Percentiles rank a stretch among this genome's conserved stretches.
Conservation (phyloP, 2,329 filamentous ascomycete species). For the Ophiosphaerella narmari region DNA sequence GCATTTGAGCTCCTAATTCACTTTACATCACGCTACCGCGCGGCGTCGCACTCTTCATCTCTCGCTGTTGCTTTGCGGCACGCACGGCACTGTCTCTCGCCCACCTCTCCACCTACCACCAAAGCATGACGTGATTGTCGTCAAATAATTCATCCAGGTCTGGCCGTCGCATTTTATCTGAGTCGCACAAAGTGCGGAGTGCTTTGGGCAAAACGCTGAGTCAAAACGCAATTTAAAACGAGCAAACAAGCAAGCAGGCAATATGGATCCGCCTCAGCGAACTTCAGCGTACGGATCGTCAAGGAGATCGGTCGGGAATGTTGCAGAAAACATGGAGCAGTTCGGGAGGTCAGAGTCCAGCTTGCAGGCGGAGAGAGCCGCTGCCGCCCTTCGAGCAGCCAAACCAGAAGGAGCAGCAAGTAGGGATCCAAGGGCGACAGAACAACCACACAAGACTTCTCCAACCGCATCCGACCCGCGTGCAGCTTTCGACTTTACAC, state of each 20-base stretch:
- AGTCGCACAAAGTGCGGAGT: constrained; percentile 1
- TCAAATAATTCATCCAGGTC: background rate
- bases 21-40: background rate
- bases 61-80: too few relatives aligned
- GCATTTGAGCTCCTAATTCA: constrained; percentile 7
- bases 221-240: constrained; percentile 2
- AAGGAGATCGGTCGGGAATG: constrained; percentile 11
- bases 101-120: background rate
- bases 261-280: constrained; percentile 30
- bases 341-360: constrained; percentile 24
- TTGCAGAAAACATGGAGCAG: constrained; percentile 22
- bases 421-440: constrained; percentile 7
- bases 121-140: constrained; percentile 2
- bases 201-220: background rate
- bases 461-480: constrained; percentile 2
- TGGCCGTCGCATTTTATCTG: background rate
- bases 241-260: constrained; percentile 8
- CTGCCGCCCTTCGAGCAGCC: constrained; percentile 18
- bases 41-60: background rate
- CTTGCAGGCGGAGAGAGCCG: constrained; percentile 26
- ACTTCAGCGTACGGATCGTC: constrained; percentile 21
- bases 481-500: constrained; percentile 12
- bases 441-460: background rate
- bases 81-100: background rate
- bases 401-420: constrained; percentile 6